Evolutionary conservation across 371 early-diverging fungal species (phyloP), one percentile per base, ranked within the genome.

Genomic region (Mortierella sp.): DNA sequence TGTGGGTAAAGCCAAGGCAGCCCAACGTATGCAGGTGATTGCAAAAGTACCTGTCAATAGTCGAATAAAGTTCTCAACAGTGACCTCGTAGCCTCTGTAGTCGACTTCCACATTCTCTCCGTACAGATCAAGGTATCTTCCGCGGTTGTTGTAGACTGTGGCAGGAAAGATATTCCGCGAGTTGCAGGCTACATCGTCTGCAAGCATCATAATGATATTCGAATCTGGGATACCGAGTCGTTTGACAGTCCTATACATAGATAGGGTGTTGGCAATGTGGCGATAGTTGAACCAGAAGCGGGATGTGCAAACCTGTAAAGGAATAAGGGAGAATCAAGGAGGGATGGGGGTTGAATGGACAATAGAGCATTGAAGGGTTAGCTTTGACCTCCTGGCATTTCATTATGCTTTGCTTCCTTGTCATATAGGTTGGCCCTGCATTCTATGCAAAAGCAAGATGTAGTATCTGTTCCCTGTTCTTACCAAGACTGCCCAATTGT

Each of bases 271-370:
- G 79, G 98, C 96, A 35, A 97, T 94, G 86, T 98, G 99, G 1
- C 98, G 88, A 83, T 96, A 96, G 84, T 96, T 95, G 89, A 98
- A 97, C 99, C 99, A 98, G 84, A 96, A 98, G 16, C 98, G 91
- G 20, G 98, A 98, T 0, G 99, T 96, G 86, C 96, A 95, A 30
- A 97, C 96, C 96, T 95, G 77, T 2, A 24, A 54, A 32, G 39
- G 22, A 59, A 26, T 35, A 1, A 43, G 9, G 43, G 43, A 12
- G 43, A 12, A 12, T 12, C 14, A 43, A 14, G 43, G 47, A 63
- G 62, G 24, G 49, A 30, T 37, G 20, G 14, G 22, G 43, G 28
- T 26, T 16, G 37, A 18, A 52, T 39, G 9, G 49, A 14, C 18
- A 2, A 18, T 5, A 14, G 9, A 30, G 22, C 18, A 2, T 22